Base-by-base conservation (phyloP, 116 monocot genomes). In the Posidonia oceanica region DNA sequence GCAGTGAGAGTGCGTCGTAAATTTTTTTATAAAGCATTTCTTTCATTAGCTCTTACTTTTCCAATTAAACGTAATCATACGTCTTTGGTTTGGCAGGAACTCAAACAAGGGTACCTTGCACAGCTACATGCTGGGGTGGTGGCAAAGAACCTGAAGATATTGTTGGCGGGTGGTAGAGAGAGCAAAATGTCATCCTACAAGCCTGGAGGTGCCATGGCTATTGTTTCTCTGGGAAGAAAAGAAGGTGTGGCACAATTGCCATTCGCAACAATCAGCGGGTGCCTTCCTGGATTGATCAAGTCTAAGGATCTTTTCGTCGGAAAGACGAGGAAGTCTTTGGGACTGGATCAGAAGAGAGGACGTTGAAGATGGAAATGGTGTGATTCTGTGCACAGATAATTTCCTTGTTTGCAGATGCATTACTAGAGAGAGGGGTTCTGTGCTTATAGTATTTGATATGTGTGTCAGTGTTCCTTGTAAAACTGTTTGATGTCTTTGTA, bases 161-260 rank as follows among this genome's bases (percentile, higher is more conserved):
- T 87, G 40, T 57, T 83, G 44, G 74, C 74, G 14, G 74, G 12
- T 7, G 63, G 64, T 0, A 52, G 63, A 23, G 61, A 67, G 39
- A 51, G 38, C 16, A 72, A 63, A 2, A 18, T 80, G 41, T 11
- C 20, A 7, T 44, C 39, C 14, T 80, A 86, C 66, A 83, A 86
- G 74, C 70, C 75, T 15, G 39, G 63, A 11, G n/a, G 69, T 1
- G 10, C 57, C 12, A 52, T 80, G 7, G 83, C 80, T 3, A 66
- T 80, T 12, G 78, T 87, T 51, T 80, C 86, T 2, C 39, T 86
- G 64, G 83, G 86, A 2, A 77, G 86, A 69, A 83, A 81, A 52
- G 75, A 78, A 17, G 79, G 16, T 1, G 79, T 83, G 13, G 83
- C 79, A 21, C 83, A 83, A 39, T 66, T 79, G n/a, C 75, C 75